phyloP scores from a whole-genome alignment of 352 stramenopile species.

The Globisporangium cederbergense region DNA sequence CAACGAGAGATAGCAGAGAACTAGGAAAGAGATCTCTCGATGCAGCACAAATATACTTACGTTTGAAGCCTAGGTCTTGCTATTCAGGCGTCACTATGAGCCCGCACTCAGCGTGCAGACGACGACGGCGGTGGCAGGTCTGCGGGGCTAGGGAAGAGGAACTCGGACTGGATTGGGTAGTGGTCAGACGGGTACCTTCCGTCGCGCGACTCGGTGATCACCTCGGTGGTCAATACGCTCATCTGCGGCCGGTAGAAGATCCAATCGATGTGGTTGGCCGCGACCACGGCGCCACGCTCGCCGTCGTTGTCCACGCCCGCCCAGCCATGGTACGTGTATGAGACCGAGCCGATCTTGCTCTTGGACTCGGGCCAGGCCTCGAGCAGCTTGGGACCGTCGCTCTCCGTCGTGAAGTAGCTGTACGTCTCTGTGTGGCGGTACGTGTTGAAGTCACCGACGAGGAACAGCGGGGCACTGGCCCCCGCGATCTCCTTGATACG shows the following conservation, averaged over 20 bases:
- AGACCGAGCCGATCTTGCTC: slow-evolving; percentile 69
- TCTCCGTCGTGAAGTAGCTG: slow-evolving; percentile 71
- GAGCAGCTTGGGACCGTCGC: slow-evolving; percentile 50
- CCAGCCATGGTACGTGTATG: slow-evolving; percentile 87
- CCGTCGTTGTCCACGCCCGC: slow-evolving; percentile 80
- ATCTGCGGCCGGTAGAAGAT: slow-evolving; percentile 84
- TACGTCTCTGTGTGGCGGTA: slow-evolving; percentile 81
- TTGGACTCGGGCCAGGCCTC: slow-evolving; percentile 74
- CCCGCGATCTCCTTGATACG: slow-evolving; percentile 60
- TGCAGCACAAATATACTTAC: slow-evolving; percentile 3
- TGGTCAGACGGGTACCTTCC: slow-evolving; percentile 84
- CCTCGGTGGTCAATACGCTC: slow-evolving; percentile 69
- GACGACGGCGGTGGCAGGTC: slow-evolving; percentile 42
- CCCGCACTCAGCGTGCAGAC: not conserved
- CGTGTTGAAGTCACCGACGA: slow-evolving; percentile 85
- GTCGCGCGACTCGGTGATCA: slow-evolving; percentile 80
- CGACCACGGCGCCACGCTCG: slow-evolving; percentile 57
- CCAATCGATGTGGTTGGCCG: slow-evolving; percentile 87
- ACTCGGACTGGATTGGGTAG: slow-evolving; percentile 81
- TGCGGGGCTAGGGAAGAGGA: slow-evolving; percentile 66
- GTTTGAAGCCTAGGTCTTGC: slow-evolving; percentile 4
- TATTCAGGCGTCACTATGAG: not conserved
- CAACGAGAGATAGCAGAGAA: not conserved
- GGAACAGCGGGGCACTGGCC: slow-evolving; percentile 50
- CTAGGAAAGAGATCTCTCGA: not conserved